Conservation (phyloP, 306 rosid genomes). For the Prunus mira region DNA sequence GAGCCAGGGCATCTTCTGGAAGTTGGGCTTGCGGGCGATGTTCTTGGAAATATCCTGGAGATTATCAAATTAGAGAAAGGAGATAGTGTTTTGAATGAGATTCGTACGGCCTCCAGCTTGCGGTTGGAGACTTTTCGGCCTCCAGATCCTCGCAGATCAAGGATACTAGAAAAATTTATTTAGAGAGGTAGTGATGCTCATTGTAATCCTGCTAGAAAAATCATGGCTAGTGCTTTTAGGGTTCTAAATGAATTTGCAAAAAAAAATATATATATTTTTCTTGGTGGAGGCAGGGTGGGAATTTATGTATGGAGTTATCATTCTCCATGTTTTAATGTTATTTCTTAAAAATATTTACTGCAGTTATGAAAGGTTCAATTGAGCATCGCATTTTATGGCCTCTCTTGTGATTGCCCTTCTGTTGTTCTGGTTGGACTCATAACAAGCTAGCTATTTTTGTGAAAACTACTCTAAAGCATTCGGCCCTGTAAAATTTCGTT, state of each 20-base stretch:
- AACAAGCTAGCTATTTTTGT: not conserved
- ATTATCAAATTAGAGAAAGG: conserved; percentile 59
- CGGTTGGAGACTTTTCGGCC: conserved; percentile 63
- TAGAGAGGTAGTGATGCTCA: conserved; percentile 58
- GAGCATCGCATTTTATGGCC: conserved; percentile 32
- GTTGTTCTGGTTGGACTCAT: not conserved
- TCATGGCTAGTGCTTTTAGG: conserved; percentile 44
- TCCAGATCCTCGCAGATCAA: conserved; percentile 47
- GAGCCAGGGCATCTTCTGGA: conserved; percentile 59
- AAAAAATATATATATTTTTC: conserved; percentile 22
- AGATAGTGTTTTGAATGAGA: conserved; percentile 45
- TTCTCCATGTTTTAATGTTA: conserved; percentile 40
- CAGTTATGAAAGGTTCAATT: conserved; percentile 52
- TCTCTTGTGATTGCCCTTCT: not conserved
- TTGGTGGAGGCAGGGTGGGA: conserved; percentile 39
- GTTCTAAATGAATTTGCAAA: conserved; percentile 41
- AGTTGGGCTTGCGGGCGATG: conserved; percentile 73
- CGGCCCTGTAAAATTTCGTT: too few relatives aligned
- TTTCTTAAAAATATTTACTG: conserved; percentile 42
- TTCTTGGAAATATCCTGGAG: conserved; percentile 70
- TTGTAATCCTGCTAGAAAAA: conserved; percentile 42
- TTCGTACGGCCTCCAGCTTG: conserved; percentile 46
- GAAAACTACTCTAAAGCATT: too few relatives aligned
- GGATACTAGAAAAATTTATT: conserved; percentile 66
- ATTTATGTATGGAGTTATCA: conserved; percentile 35